Evolutionary conservation across 768 basidiomycete genomes (phyloP).

Genomic region (Kwoniella heveanensis): DNA sequence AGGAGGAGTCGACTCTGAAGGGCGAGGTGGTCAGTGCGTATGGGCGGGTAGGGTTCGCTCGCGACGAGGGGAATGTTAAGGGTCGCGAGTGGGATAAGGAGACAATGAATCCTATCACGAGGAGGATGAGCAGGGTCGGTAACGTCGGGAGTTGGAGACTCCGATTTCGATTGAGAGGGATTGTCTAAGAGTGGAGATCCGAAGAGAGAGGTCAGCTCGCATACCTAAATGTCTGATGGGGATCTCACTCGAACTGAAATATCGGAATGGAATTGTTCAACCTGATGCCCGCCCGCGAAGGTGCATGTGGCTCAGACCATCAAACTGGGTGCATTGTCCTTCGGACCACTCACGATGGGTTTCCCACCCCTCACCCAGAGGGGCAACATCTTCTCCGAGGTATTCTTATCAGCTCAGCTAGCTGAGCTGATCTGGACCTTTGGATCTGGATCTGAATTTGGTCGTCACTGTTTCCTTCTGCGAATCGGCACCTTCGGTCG

Average conservation of each 20-base stretch:
- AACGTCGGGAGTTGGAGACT: conserved; percentile 5
- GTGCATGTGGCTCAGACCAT: no score
- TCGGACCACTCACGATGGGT: conserved; percentile 25
- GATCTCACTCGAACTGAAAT: no score
- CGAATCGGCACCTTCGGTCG: no score
- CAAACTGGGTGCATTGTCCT: background rate
- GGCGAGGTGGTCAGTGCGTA: conserved; percentile 21
- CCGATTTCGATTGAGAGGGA: conserved; percentile 10
- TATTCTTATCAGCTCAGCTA: background rate
- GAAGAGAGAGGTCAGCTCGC: background rate
- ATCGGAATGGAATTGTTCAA: no score
- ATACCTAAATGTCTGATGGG: no score
- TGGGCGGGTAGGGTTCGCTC: background rate
- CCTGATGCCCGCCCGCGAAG: no score
- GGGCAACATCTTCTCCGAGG: conserved; percentile 17
- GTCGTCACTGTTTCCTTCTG: no score
- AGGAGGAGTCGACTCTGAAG: conserved; percentile 29
- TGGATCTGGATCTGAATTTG: no score
- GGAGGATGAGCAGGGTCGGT: conserved; percentile 2
- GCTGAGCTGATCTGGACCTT: background rate
- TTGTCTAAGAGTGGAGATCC: conserved; percentile 9
- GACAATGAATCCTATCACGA: conserved; percentile 9
- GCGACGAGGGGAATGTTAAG: no score
- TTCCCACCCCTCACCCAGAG: conserved; percentile 25
- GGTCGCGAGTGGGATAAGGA: background rate